Conservation (phyloP, 2,329 filamentous ascomycete species). For the Leptographium lundbergii region DNA sequence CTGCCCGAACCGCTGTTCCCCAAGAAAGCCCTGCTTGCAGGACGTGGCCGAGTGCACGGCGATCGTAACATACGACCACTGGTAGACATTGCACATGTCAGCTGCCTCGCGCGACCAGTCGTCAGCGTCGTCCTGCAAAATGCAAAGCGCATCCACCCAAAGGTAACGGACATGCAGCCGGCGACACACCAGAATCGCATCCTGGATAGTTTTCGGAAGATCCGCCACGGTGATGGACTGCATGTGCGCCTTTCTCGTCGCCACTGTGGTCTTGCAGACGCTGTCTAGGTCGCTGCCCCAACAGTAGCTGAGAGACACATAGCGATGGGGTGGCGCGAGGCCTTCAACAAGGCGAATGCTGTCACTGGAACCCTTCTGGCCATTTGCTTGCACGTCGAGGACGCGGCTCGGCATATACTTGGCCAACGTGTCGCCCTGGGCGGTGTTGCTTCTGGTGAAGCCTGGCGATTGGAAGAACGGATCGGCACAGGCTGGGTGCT, state of each 20-base stretch:
- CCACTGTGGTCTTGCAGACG: too few relatives aligned
- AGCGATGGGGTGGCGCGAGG: conserved; percentile 1
- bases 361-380: background rate
- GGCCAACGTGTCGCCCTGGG: too few relatives aligned
- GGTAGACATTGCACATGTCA: conserved; percentile 6
- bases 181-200: conserved; percentile 4
- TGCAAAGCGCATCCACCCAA: conserved; percentile 11
- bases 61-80: conserved; percentile 4
- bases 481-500: background rate
- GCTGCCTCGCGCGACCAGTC: conserved; percentile 5
- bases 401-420: too few relatives aligned
- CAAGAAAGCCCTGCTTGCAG: conserved; percentile 5
- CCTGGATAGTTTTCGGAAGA: conserved; percentile 5
- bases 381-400: too few relatives aligned
- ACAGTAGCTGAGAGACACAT: conserved; percentile 7
- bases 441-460: too few relatives aligned
- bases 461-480: background rate
- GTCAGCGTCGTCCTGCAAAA: conserved; percentile 6
- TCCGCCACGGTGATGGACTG: background rate
- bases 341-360: background rate
- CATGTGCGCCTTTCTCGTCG: background rate
- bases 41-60: conserved; percentile 1
- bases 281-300: conserved; percentile 2
- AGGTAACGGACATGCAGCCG: conserved; percentile 7
- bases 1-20: conserved; percentile 1